Conservation (phyloP, 177 flowering plant genomes). For the Vitis hybrid region DNA sequence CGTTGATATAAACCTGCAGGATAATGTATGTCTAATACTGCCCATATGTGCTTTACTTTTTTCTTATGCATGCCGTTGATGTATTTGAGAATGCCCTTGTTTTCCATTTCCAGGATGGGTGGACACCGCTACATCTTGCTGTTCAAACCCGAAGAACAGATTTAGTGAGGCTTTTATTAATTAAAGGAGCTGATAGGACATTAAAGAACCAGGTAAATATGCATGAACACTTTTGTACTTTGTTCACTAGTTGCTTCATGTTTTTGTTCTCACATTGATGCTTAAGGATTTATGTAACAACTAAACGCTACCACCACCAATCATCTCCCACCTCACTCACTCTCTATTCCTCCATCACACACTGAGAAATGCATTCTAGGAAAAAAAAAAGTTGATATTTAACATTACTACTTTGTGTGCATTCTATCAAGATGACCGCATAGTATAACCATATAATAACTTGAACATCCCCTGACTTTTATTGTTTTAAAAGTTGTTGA, state of each 20-base stretch:
- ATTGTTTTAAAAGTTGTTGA: no score
- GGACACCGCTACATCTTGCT: constrained; percentile 96
- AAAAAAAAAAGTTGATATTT: no score
- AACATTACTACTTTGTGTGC: no score
- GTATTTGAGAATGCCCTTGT: neutral
- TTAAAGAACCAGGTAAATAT: constrained; percentile 62
- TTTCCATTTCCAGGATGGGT: constrained; percentile 66
- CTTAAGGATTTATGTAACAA: no score
- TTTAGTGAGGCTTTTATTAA: constrained; percentile 74
- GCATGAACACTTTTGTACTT: neutral
- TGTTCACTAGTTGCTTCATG: neutral
- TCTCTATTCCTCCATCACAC: no score
- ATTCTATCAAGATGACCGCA: no score
- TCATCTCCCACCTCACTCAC: no score
- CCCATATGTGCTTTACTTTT: constrained; percentile 1
- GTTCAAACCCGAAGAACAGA: constrained; percentile 87
- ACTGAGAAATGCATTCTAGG: no score
- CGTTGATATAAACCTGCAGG: constrained; percentile 83
- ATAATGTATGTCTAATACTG: constrained; percentile 54
- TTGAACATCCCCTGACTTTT: no score
- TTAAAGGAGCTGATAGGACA: constrained; percentile 87
- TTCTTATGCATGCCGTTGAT: neutral
- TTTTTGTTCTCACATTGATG: neutral
- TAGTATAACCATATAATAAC: no score
- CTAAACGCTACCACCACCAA: no score